A percentile compares a stretch with the other conserved stretches of the same genome.
Conservation (phyloP, 306 rosid genomes). For the Herpetospermum pedunculosum region DNA sequence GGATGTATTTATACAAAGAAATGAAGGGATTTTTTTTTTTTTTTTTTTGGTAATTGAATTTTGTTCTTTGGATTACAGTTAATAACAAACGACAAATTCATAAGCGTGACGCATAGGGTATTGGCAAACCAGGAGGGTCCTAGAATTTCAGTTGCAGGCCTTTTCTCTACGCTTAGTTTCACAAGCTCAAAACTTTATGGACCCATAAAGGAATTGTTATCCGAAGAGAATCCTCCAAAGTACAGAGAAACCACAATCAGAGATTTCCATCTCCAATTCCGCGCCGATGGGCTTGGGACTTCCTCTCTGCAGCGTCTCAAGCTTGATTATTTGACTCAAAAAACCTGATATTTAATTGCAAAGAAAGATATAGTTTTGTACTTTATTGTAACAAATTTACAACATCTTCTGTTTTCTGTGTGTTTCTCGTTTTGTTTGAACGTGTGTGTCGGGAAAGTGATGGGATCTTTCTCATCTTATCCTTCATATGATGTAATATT, state of each 20-base stretch:
- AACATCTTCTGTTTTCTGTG: background rate
- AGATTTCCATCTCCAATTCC: background rate
- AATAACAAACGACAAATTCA: conserved; percentile 23
- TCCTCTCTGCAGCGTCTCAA: background rate
- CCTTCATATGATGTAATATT: too few relatives aligned
- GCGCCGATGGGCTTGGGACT: background rate
- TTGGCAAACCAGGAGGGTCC: conserved; percentile 16
- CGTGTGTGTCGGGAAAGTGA: background rate
- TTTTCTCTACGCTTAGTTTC: background rate
- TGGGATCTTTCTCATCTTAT: too few relatives aligned
- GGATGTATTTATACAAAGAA: too few relatives aligned
- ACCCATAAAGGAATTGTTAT: conserved; percentile 48
- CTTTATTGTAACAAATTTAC: background rate
- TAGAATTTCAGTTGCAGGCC: conserved; percentile 13
- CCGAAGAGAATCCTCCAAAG: conserved; percentile 38
- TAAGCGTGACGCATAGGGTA: conserved; percentile 20
- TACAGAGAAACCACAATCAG: conserved; percentile 18
- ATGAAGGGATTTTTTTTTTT: too few relatives aligned
- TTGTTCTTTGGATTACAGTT: too few relatives aligned
- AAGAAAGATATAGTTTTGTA: too few relatives aligned
- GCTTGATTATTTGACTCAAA: background rate
- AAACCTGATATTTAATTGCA: background rate
- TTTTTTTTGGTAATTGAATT: too few relatives aligned
- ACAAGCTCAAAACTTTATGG: conserved; percentile 21
- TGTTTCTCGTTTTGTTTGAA: background rate